Evolutionary conservation across 805 yeast species (phyloP), one percentile per base, ranked within the genome.

Genomic region (Schwanniomyces sp.): DNA sequence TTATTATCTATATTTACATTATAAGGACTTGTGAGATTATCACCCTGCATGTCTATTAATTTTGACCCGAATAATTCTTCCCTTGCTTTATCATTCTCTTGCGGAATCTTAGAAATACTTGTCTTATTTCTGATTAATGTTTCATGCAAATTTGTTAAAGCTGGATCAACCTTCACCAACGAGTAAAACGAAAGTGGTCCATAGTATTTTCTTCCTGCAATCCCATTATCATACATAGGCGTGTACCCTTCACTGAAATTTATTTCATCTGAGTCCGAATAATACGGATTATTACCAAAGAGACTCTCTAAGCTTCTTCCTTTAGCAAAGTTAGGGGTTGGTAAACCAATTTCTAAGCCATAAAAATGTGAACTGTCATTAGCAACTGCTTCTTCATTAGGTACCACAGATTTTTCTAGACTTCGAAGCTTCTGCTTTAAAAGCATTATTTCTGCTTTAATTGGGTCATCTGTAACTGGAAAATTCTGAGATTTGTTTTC

Each of bases 131-230:
- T n/a, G 41, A 45, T 42, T 21, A 56, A 9, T 12, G 45, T 43
- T 8, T 38, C 25, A 56, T 59, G 53, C 11, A 56, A 11, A 7
- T 45, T 40, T 7, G 42, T 42, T 26, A 55, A 30, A 5, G 53
- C 67, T 14, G 55, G 52, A 44, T 69, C 74, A 34, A 61, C 47
- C 41, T 56, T 57, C 48, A 63, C 55, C 7, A 68, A 50, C 6
- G 70, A 52, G 4, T 62, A 51, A 64, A 69, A 65, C 7, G 67
- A 56, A 34, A 67, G 60, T 0, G 72, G 72, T 2, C 72, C 72
- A 40, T 52, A 61, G 40, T 61, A 59, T 26, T 54, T 50, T 49
- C 70, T 50, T 16, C 67, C 53, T 9, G 58, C 36, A 1, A 61
- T 58, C 3, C 63, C 68, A 34, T 54, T 55, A 32, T 55, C 54